Evolutionary conservation across 73 alveolate species (phyloP).

Genomic region (Stentor roeselii): DNA sequence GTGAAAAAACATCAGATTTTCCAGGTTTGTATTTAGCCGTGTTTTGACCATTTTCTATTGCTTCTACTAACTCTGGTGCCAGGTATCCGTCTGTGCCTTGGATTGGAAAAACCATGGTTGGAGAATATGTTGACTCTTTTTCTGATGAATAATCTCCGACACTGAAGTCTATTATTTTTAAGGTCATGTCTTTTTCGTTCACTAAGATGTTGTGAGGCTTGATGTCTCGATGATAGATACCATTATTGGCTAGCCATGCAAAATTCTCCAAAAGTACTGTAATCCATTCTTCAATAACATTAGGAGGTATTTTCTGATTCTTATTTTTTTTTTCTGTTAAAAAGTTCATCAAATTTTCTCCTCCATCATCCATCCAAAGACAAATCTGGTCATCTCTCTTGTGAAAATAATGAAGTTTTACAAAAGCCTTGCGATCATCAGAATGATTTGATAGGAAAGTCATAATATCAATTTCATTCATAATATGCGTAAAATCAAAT

Average conservation of each 20-base stretch:
- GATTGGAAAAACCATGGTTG: background rate
- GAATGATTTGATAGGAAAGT: background rate
- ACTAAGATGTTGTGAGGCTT: background rate
- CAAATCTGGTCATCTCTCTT: too few species aligned
- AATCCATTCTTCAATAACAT: background rate
- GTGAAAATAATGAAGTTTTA: too few species aligned
- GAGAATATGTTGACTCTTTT: background rate
- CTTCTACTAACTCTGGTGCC: background rate
- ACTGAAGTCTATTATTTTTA: background rate
- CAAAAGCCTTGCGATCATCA: too few species aligned
- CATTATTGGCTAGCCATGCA: background rate
- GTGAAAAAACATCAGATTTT: constrained; percentile 22
- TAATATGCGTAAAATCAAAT: background rate
- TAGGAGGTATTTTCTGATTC: background rate
- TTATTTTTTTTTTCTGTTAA: background rate
- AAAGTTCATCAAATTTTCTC: background rate
- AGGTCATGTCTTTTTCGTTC: background rate
- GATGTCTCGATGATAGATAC: background rate
- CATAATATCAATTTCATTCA: background rate
- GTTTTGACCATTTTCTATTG: background rate
- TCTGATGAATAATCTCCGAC: background rate
- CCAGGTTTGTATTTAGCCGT: background rate
- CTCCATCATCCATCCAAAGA: background rate
- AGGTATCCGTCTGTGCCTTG: constrained; percentile 16
- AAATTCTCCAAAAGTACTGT: background rate